Conservation (phyloP, 129 eudicot genomes). For the Helianthus tuberosus region DNA sequence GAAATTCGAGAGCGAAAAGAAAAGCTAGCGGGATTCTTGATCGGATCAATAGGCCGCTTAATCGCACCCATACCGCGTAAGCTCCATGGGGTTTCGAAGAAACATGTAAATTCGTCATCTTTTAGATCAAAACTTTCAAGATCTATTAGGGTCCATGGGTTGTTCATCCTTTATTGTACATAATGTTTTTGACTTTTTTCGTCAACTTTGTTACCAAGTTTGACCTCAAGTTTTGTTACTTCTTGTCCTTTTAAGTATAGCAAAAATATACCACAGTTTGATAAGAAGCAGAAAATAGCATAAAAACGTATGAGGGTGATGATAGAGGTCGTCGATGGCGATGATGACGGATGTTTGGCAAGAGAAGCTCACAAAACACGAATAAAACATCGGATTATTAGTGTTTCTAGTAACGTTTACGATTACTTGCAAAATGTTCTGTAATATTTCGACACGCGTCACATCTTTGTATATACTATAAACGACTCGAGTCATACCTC, state of each 20-base stretch:
- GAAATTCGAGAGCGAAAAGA: constrained; percentile 89
- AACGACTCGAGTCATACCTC: neutral
- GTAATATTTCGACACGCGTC: neutral
- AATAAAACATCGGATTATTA: neutral
- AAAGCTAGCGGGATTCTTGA: constrained; percentile 87
- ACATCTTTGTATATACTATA: neutral
- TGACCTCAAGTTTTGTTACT: constrained; percentile 41
- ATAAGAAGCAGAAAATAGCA: no score
- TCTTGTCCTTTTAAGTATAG: constrained; percentile 11
- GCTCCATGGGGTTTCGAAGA: constrained; percentile 18
- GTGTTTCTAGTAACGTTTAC: no score
- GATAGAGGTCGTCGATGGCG: no score
- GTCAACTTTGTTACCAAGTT: constrained; percentile 21
- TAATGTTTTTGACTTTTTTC: constrained; percentile 12
- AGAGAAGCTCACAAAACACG: no score
- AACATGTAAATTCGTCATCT: constrained; percentile 64
- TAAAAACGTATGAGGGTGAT: no score
- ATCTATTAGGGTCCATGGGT: constrained; percentile 22
- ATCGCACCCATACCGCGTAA: constrained; percentile 86
- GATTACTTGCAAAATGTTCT: neutral
- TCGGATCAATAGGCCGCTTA: constrained; percentile 58
- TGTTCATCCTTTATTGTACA: constrained; percentile 8
- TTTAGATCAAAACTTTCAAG: constrained; percentile 25
- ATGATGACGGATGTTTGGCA: no score
- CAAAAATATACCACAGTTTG: no score